Evolutionary conservation across 768 basidiomycete species (phyloP), one percentile per base, ranked within the genome.

Genomic region (Lactarius akahatsu): DNA sequence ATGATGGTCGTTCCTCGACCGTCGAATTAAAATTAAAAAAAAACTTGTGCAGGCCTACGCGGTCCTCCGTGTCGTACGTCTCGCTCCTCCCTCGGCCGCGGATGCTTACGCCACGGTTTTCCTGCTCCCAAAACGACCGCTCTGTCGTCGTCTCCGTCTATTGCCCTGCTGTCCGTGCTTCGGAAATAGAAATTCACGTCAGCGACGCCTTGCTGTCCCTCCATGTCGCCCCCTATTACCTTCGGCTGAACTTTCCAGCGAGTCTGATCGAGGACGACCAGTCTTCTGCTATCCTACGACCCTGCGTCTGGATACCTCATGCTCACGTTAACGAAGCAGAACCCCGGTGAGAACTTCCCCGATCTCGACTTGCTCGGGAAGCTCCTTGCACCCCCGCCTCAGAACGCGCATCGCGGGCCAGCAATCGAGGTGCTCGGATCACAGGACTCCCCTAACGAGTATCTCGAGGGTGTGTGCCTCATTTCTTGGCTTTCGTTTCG

Each of bases 141-240:
- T 80, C 82, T n/a, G 78, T 92, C 66, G 75, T 82, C 36, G 74
- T 89, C 57, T 82, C 82, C 3, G 78, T 88, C 26, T 89, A 90
- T 74, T 89, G 89, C 70, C 90, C 90, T 13, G 84, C 89, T 32
- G 80, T 91, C 71, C 85, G 90, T 65, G 76, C 92, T 13, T 84
- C 88, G 50, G 92, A 94, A 69, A 85, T 87, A 38, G 92, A 94
- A 74, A 87, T 92, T 59, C 81, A 89, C 69, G 85, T 92, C 63
- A 88, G 91, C 72, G 85, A 85, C 61, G 84, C 84, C 32, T 76
- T 89, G 57, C 81, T 94, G 74, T 86, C 85, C 23, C 77, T 92
- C 47, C 86, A 94, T 72, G 83, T 93, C 74, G 91, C 90, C 65
- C 92, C 92, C 2, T 95, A 94, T 73, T 94, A 90, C 72, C 81